These are phyloP conservation scores for Fusarium abutilonis DNA, from an alignment of 2,329 filamentous ascomycete species.

Conservation along the genomic window DNA sequence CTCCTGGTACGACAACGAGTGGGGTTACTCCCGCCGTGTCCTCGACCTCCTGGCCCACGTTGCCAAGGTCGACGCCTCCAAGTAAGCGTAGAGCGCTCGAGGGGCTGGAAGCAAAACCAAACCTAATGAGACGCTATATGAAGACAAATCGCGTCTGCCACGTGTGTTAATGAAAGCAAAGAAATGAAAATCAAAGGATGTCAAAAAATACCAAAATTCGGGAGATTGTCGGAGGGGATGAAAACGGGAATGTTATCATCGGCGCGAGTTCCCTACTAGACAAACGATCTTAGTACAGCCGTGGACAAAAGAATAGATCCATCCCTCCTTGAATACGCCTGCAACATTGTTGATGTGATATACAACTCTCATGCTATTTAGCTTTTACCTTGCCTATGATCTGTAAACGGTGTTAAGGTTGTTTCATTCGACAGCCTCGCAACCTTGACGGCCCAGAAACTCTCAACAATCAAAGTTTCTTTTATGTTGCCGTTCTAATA, in stretches of 20 bases:
- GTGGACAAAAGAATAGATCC: conserved; percentile 41
- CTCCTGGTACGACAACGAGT: conserved; percentile 99
- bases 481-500: not conserved
- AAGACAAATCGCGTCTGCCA: conserved; percentile 20
- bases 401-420: conserved; percentile 2
- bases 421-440: conserved; percentile 4
- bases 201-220: conserved; percentile 42
- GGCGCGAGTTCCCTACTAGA: conserved; percentile 37
- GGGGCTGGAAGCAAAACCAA: conserved; percentile 39
- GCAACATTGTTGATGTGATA: not conserved
- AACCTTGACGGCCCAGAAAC: not conserved
- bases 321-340: conserved; percentile 35
- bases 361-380: not conserved
- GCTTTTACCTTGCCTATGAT: conserved; percentile 2
- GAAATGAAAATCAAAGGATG: conserved; percentile 37
- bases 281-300: conserved; percentile 41
- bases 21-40: conserved; percentile 98
- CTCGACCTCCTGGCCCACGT: conserved; percentile 83
- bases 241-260: conserved; percentile 34
- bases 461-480: not conserved
- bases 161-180: conserved; percentile 44
- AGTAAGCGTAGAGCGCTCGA: conserved; percentile 52
- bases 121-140: conserved; percentile 38
- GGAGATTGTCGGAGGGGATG: conserved; percentile 42
- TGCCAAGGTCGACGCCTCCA: conserved; percentile 76